Percentiles rank a stretch among this genome's conserved stretches.
phyloP scores from a whole-genome alignment of 164 flowering plant genomes.

The Magnolia officinalis region DNA sequence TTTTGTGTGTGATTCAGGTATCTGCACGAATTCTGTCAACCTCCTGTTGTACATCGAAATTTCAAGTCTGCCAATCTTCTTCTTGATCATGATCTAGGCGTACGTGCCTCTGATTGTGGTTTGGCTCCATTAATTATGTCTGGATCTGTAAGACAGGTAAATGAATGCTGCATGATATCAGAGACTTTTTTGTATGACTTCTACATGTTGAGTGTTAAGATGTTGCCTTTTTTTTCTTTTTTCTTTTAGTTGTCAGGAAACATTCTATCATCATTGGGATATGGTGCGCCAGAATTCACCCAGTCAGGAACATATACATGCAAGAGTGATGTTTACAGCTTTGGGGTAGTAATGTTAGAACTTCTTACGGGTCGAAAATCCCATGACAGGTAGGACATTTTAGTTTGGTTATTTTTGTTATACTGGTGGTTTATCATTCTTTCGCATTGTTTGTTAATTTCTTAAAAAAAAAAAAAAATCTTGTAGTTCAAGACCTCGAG shows the following conservation, averaged over 20 bases:
- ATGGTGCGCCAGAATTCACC: constrained; percentile 76
- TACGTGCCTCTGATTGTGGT: constrained; percentile 84
- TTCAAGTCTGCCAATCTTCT: constrained; percentile 84
- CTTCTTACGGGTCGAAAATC: constrained; percentile 86
- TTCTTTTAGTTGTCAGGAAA: constrained; percentile 73
- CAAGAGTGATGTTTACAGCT: constrained; percentile 91
- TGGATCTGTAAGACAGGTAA: constrained; percentile 82
- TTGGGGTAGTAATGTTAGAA: constrained; percentile 96
- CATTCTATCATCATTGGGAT: constrained; percentile 57
- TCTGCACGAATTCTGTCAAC: constrained; percentile 85
- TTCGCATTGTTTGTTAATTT: background rate
- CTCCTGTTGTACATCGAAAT: constrained; percentile 77
- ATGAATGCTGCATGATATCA: background rate
- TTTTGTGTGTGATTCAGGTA: constrained; percentile 45
- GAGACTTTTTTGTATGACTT: background rate
- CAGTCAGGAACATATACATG: constrained; percentile 74
- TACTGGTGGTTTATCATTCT: background rate
- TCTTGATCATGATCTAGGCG: constrained; percentile 76
- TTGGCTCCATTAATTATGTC: constrained; percentile 69
- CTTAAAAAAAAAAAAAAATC: background rate
- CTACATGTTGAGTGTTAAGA: background rate
- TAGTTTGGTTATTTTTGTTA: background rate
- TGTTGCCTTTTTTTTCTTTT: constrained; percentile 17
- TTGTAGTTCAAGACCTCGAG: constrained; percentile 53
- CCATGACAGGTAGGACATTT: constrained; percentile 56